phyloP scores from a whole-genome alignment of 768 basidiomycete species.

The Amanita muscaria region DNA sequence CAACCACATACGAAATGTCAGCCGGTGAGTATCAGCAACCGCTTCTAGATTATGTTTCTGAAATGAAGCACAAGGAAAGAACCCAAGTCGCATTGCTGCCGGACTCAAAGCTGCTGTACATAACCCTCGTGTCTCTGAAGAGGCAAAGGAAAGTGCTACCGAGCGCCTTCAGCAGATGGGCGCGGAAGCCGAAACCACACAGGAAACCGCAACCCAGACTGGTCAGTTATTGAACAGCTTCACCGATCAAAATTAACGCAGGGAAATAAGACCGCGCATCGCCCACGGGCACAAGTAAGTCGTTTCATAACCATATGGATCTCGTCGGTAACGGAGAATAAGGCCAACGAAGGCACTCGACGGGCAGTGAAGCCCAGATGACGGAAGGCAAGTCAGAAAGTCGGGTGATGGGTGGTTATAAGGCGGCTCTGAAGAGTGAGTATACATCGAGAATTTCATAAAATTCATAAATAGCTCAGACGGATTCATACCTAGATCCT shows the following conservation, averaged over 20 bases:
- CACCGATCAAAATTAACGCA: too few relatives aligned
- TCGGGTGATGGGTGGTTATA: slow-evolving; percentile 23
- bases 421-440: slow-evolving; percentile 22
- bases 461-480: neutral
- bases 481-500: slow-evolving; percentile 9
- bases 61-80: slow-evolving; percentile 8
- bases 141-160: slow-evolving; percentile 42
- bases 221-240: neutral
- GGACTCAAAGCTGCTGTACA: slow-evolving; percentile 51
- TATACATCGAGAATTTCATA: neutral
- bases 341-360: neutral
- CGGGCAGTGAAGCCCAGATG: neutral
- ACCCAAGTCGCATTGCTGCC: slow-evolving; percentile 22
- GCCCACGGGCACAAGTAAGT: neutral
- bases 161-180: slow-evolving; percentile 34
- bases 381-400: slow-evolving; percentile 8
- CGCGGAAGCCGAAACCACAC: slow-evolving; percentile 5
- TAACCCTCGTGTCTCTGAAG: slow-evolving; percentile 49
- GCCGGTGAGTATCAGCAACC: neutral
- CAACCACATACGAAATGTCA: neutral
- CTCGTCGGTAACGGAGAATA: neutral
- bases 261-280: too few relatives aligned
- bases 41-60: neutral
- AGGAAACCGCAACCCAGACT: neutral
- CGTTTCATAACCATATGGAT: neutral